phyloP scores from a whole-genome alignment of 805 yeast species.

The Yarrowia sp. region DNA sequence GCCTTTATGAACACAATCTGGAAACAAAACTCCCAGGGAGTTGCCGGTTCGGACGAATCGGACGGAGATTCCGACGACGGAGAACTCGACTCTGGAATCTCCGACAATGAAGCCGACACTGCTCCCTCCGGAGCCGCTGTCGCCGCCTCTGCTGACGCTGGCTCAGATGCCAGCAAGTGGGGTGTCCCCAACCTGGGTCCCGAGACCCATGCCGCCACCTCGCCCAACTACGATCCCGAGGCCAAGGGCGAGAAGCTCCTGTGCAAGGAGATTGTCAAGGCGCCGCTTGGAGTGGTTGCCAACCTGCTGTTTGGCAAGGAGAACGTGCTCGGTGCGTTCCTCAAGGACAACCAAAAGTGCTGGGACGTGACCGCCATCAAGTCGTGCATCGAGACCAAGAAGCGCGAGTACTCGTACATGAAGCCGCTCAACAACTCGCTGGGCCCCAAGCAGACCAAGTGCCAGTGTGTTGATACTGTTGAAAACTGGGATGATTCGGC shows the following conservation, averaged over 20 bases:
- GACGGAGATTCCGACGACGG: conserved; percentile 27
- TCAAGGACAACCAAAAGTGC: conserved; percentile 31
- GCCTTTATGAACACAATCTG: conserved; percentile 69
- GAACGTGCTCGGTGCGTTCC: conserved; percentile 45
- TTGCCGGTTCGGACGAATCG: conserved; percentile 18
- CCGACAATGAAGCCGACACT: conserved; percentile 19
- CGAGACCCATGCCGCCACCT: conserved; percentile 57
- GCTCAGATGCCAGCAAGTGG: conserved; percentile 29
- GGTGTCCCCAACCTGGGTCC: conserved; percentile 60
- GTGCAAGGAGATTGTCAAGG: conserved; percentile 52
- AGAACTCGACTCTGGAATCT: conserved; percentile 27
- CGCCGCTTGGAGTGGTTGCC: conserved; percentile 76
- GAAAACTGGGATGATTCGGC: conserved; percentile 53
- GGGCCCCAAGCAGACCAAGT: conserved; percentile 90
- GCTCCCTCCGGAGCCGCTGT: not conserved
- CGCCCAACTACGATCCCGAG: conserved; percentile 46
- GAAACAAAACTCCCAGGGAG: conserved; percentile 43
- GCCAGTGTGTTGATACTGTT: conserved; percentile 64
- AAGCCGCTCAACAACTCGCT: conserved; percentile 76
- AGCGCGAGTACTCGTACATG: conserved; percentile 57
- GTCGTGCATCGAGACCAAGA: conserved; percentile 32
- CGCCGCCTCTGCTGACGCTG: conserved; percentile 16
- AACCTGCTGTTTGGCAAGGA: conserved; percentile 68
- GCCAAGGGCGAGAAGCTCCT: conserved; percentile 53
- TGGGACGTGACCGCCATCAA: conserved; percentile 25